Evolutionary conservation across 768 basidiomycete species (phyloP), one percentile per base, ranked within the genome.

Genomic region (Dentipellis fragilis): DNA sequence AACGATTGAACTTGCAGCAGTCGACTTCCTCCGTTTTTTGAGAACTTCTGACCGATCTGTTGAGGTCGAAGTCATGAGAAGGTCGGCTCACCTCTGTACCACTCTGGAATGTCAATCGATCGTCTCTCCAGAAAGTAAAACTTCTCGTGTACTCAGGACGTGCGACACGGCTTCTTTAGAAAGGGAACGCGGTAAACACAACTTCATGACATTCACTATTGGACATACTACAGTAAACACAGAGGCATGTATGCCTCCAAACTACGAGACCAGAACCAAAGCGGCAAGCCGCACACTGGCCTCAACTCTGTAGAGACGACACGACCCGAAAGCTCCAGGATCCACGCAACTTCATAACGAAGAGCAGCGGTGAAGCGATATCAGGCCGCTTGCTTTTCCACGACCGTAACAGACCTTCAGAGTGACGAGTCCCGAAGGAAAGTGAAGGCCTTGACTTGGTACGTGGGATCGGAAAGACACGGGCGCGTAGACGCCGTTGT

Each of bases 321-420:
- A 65, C 67, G 61, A 70, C 67, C 71, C 65, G 64, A 64, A 60
- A 65, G 68, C 71, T 71, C 69, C 72, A 78, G 72, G 62, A 38
- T 60, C 81, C 76, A 69, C 70, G 63, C 68, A 58, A 62, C 70
- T 67, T 73, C 82, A 85, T 78, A 76, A 85, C 83, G 80, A 77
- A 66, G 69, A 67, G 64, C 57, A 57, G 63, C 70, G 75, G 83
- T 77, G 74, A 68, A 67, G 67, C 65, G 59, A 55, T 22, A 63
- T 60, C 63, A 63, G 57, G 69, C 64, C 63, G 59, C 57, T 81
- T 57, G 58, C 71, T 85, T 59, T 85, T 79, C 83, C 83, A 85
- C 75, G 72, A 80, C 79, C 82, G 82, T 85, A 85, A 85, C 83
- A 84, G 78, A 73, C 77, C 74, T 77, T 71, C 64, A 73, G 70